Percentiles rank a stretch among this genome's conserved stretches.
phyloP scores from a whole-genome alignment of 345 rosid species.

The Eucalyptus caleyi region DNA sequence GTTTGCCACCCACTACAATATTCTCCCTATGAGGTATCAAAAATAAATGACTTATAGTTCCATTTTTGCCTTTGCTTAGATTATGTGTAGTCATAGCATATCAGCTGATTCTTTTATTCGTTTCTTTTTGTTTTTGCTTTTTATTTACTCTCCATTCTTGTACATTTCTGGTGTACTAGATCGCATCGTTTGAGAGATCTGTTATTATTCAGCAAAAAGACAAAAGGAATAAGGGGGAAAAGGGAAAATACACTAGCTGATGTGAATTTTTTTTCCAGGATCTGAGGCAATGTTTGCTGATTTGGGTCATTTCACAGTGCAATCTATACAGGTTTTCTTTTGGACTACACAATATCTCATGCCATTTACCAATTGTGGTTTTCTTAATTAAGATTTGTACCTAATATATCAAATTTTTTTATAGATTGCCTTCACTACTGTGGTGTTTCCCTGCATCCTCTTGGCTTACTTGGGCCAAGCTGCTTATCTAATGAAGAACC shows the following conservation, averaged over 20 bases:
- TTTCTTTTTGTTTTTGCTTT: neutral
- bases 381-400: neutral
- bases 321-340: constrained; percentile 60
- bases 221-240: neutral
- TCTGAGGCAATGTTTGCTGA: constrained; percentile 99
- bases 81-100: neutral
- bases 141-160: neutral
- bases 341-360: neutral
- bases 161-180: neutral
- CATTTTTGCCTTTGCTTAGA: neutral
- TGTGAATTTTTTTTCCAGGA: constrained; percentile 26
- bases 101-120: neutral
- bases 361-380: neutral
- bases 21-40: neutral
- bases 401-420: neutral
- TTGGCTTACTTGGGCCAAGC: constrained; percentile 97
- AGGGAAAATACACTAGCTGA: neutral
- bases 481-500: constrained; percentile 63
- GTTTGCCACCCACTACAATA: neutral
- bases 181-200: neutral
- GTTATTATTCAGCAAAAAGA: neutral
- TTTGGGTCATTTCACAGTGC: constrained; percentile 90
- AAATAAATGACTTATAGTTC: neutral
- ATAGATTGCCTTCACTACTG: constrained; percentile 72
- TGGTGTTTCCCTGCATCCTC: constrained; percentile 95